A percentile compares a stretch with the other conserved stretches of the same genome.
These are phyloP conservation scores for Lactarius psammicola DNA, from an alignment of 768 basidiomycete genomes.

Conservation along the genomic window DNA sequence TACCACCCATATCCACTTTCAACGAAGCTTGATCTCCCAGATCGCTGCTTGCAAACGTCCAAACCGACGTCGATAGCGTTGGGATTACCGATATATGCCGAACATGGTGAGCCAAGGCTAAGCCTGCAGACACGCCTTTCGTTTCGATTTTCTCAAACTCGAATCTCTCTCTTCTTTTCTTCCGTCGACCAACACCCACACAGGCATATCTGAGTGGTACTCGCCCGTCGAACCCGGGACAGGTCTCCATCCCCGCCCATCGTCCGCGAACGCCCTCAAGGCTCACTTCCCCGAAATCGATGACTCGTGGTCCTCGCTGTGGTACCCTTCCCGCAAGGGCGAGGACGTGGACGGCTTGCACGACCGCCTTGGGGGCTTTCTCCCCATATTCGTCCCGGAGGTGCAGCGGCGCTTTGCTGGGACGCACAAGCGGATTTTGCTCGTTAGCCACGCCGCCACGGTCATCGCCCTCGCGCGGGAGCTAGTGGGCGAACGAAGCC, in stretches of 20 bases:
- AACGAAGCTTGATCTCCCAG: constrained; percentile 38
- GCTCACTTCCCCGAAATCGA: constrained; percentile 61
- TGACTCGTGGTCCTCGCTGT: constrained; percentile 56
- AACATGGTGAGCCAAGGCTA: constrained; percentile 56
- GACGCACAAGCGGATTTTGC: constrained; percentile 51
- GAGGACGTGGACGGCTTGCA: constrained; percentile 66
- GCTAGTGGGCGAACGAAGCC: constrained; percentile 49
- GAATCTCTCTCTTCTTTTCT: neutral
- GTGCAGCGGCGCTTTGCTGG: constrained; percentile 46
- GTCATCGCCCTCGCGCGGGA: constrained; percentile 61
- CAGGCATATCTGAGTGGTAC: constrained; percentile 79
- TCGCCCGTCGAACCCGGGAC: constrained; percentile 64
- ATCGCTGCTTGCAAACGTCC: constrained; percentile 85
- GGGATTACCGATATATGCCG: constrained; percentile 67
- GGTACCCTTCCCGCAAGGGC: constrained; percentile 69
- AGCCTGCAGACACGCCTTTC: neutral
- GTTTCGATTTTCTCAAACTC: neutral
- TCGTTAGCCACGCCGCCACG: constrained; percentile 77
- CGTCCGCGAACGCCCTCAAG: constrained; percentile 51
- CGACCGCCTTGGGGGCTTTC: constrained; percentile 52
- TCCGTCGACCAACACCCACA: too few species aligned
- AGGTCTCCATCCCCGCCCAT: constrained; percentile 75
- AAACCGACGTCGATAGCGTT: constrained; percentile 61
- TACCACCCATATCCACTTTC: neutral
- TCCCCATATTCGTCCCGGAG: constrained; percentile 50